A percentile compares a stretch with the other conserved stretches of the same genome.
phyloP scores from a whole-genome alignment of 225 moss, liverwort and hornwort species.

The Sphagnum tenellum region DNA sequence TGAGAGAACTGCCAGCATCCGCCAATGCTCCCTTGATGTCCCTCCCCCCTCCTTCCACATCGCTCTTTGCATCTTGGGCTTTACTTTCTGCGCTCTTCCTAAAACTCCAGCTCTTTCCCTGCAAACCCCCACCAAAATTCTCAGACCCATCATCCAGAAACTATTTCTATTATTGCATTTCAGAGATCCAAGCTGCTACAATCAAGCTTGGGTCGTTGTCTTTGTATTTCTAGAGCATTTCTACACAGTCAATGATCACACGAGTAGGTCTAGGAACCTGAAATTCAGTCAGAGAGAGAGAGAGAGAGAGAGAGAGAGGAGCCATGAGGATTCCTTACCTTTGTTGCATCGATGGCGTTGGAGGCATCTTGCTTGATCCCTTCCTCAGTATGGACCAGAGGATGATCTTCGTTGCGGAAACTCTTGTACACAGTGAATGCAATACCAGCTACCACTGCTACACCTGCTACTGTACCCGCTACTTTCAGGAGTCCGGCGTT shows the following conservation, averaged over 20 bases:
- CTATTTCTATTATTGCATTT: too few species aligned
- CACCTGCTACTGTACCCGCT: constrained; percentile 18
- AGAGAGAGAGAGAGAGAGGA: too few species aligned
- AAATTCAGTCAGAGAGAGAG: too few species aligned
- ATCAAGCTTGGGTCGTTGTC: too few species aligned
- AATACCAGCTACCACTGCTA: constrained; percentile 33
- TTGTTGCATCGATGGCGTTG: too few species aligned
- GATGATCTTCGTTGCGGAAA: constrained; percentile 6
- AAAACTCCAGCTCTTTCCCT: constrained; percentile 15
- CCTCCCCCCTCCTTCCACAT: constrained; percentile 20
- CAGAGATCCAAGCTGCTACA: too few species aligned
- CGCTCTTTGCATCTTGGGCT: constrained; percentile 16
- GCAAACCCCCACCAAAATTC: background rate
- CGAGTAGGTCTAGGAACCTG: too few species aligned
- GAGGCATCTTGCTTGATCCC: too few species aligned
- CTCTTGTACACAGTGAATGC: constrained; percentile 42
- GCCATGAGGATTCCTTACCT: background rate
- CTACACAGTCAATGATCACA: background rate
- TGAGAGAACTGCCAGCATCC: constrained; percentile 14
- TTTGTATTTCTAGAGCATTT: background rate
- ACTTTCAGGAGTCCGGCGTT: too few species aligned
- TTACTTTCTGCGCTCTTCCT: constrained; percentile 12
- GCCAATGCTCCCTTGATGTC: constrained; percentile 26
- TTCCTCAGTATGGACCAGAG: constrained; percentile 4
- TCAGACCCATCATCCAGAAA: too few species aligned